Evolutionary conservation across 2,329 filamentous ascomycete species (phyloP), one percentile per base, ranked within the genome.

Genomic region (Didymosphaeria variabile): DNA sequence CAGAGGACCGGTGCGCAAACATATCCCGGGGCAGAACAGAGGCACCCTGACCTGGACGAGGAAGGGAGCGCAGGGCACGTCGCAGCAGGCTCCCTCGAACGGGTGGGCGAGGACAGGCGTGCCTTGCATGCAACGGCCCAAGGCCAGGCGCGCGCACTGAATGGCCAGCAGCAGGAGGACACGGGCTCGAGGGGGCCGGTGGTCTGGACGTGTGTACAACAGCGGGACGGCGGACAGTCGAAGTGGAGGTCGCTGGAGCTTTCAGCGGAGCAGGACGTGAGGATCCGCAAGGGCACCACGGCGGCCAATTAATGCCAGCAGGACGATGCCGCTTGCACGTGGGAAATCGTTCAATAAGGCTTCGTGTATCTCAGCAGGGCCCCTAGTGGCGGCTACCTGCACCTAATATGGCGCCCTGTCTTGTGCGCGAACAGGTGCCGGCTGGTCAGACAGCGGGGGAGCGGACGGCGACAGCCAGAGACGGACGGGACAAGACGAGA

Each of bases 271-370:
- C 58, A 64, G 58, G 58, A 71, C 60, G 66, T 52, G 64, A 57
- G 44, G 61, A 67, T 67, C 57, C 66, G 65, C 63, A 68, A 67
- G 68, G 64, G 66, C 68, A 63, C 60, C 31, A 58, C 65, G 61
- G 56, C 58, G 68, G 66, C 73, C 72, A 75, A 77, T 75, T 67
- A 67, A 66, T 69, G 67, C 60, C 36, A 47, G 64, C 66, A 70
- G 68, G 58, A 65, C 63, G 62, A 64, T 69, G 68, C 60, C 70
- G 67, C 50, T 55, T 64, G 68, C 74, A 78, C 74, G 75, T 77
- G 75, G 74, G 69, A 75, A 71, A 76, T 77, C 71, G 73, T 73
- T 73, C 69, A 75, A 75, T 72, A 74, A 72, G 73, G 66, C 71
- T 69, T 77, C 75, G 74, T 77, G 72, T 73, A 77, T 77, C 74